Base-by-base conservation (phyloP, 345 rosid species). In the Rubroshorea leprosula region DNA sequence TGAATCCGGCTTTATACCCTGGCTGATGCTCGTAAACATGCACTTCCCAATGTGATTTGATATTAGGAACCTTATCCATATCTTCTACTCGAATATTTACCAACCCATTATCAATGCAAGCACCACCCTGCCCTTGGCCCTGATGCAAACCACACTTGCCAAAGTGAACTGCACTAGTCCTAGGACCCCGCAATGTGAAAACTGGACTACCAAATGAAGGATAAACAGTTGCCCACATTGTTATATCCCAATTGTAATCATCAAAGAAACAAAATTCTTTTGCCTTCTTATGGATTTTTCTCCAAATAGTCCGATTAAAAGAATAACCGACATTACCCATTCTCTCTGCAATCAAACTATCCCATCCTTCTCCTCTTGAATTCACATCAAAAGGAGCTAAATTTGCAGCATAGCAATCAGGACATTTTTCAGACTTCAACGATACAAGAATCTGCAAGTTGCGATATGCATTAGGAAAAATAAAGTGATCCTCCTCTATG, bases 111-210 rank as follows among this genome's bases (percentile, higher is more conserved):
- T 83, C 96, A 14, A 93, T 72, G 70, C 99, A 89, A 71, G 78
- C 87, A 59, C 70, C 69, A 24, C 57, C 72, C 35, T 69, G 80
- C 52, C 80, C 87, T 25, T 78, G 84, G 35, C 96, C 97, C 72
- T 93, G 97, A 78, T 93, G 99, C 82, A 93, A 74, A 68, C 99
- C 97, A 3, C 99, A 93, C 72, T 87, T 93, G 27, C 97, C 97
- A 74, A 93, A 93, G 73, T 89, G 99, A 64, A 87, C 84, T 0
- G 96, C 97, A 52, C 97, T 89, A 5, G 90, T 83, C 72, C 95
- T 83, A 52, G 97, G 84, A 52, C 95, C 99, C 58, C 95, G 79
- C 54, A 93, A 54, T 0, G 97, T 79, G 68, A 87, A 87, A 55
- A 90, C 99, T 18, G 95, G 96, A 26, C 71, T 65, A 3, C 99